Percentiles rank a stretch among this genome's conserved stretches.
These are phyloP conservation scores for Aspergillus ochraceoroseus DNA, from an alignment of 2,329 filamentous ascomycete genomes.

Conservation along the genomic window DNA sequence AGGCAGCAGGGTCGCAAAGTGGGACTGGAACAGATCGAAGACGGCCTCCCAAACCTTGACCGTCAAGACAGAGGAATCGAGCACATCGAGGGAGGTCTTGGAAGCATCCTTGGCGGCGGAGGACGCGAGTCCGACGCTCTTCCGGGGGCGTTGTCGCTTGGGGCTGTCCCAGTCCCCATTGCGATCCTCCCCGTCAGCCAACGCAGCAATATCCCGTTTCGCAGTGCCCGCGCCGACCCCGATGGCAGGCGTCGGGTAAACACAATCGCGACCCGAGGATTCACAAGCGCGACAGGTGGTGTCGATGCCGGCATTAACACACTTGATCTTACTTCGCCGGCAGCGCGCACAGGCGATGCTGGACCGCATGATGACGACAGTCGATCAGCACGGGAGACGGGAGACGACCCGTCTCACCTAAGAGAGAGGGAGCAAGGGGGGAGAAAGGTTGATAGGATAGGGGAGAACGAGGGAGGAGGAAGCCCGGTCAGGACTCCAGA, in stretches of 20 bases:
- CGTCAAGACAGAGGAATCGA: slow-evolving; percentile 50
- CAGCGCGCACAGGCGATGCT: slow-evolving; percentile 74
- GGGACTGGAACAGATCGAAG: slow-evolving; percentile 56
- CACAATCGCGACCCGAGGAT: slow-evolving; percentile 65
- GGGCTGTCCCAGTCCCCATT: slow-evolving; percentile 43
- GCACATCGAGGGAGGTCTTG: slow-evolving; percentile 41
- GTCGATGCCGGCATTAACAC: slow-evolving; percentile 69
- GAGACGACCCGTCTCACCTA: slow-evolving; percentile 18
- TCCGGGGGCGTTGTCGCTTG: slow-evolving; percentile 40
- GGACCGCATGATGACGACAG: slow-evolving; percentile 56
- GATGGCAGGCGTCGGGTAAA: slow-evolving; percentile 55
- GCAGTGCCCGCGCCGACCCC: slow-evolving; percentile 30
- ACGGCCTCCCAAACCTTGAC: slow-evolving; percentile 54
- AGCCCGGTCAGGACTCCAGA: not conserved
- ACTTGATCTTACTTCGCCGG: slow-evolving; percentile 79
- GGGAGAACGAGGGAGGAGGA: slow-evolving; percentile 1
- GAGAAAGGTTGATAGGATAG: slow-evolving; percentile 1
- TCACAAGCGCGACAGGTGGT: slow-evolving; percentile 71
- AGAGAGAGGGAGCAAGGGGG: not conserved
- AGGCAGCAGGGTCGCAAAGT: slow-evolving; percentile 54
- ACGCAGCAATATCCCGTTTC: slow-evolving; percentile 38
- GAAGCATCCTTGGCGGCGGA: slow-evolving; percentile 30
- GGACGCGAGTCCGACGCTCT: slow-evolving; percentile 28
- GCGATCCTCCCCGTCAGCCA: slow-evolving; percentile 38
- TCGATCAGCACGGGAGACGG: slow-evolving; percentile 17